Conservation (phyloP, 768 basidiomycete species). For the Rhodocollybia butyracea region DNA sequence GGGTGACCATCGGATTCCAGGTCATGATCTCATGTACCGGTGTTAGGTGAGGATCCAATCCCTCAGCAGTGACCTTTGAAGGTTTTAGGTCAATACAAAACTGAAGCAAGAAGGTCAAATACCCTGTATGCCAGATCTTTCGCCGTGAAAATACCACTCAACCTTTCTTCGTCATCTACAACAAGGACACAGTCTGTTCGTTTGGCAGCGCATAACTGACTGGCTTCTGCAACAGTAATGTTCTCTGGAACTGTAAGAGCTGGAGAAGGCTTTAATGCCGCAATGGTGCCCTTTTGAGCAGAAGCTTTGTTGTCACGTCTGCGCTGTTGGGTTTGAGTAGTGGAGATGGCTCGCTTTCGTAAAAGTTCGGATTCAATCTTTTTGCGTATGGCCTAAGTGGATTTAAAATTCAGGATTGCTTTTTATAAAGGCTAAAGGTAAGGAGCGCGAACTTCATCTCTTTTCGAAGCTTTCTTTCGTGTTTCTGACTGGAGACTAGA, state of each 20-base stretch:
- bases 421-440: slow-evolving; percentile 8
- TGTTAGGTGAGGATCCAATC: slow-evolving; percentile 89
- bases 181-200: slow-evolving; percentile 99
- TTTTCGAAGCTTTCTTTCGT: slow-evolving; percentile 81
- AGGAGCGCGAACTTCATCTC: slow-evolving; percentile 73
- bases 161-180: slow-evolving; percentile 95
- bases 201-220: slow-evolving; percentile 97
- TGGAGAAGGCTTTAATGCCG: slow-evolving; percentile 91
- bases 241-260: slow-evolving; percentile 95
- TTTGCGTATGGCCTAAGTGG: slow-evolving; percentile 86
- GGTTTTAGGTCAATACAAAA: slow-evolving; percentile 2
- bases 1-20: slow-evolving; percentile 97
- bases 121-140: slow-evolving; percentile 98
- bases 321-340: slow-evolving; percentile 50
- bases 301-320: slow-evolving; percentile 58
- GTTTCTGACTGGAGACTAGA: slow-evolving; percentile 68
- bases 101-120: slow-evolving; percentile 10
- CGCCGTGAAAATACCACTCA: slow-evolving; percentile 98
- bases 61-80: slow-evolving; percentile 88
- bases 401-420: too few species aligned
- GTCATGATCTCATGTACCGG: slow-evolving; percentile 97
- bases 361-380: slow-evolving; percentile 96
- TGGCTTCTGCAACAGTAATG: slow-evolving; percentile 95
- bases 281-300: slow-evolving; percentile 91
- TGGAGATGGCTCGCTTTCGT: slow-evolving; percentile 89